Percentiles rank a stretch among this genome's conserved stretches.
Evolutionary conservation across 768 basidiomycete species (phyloP).

Genomic region (Pleurotus tuber-regium): DNA sequence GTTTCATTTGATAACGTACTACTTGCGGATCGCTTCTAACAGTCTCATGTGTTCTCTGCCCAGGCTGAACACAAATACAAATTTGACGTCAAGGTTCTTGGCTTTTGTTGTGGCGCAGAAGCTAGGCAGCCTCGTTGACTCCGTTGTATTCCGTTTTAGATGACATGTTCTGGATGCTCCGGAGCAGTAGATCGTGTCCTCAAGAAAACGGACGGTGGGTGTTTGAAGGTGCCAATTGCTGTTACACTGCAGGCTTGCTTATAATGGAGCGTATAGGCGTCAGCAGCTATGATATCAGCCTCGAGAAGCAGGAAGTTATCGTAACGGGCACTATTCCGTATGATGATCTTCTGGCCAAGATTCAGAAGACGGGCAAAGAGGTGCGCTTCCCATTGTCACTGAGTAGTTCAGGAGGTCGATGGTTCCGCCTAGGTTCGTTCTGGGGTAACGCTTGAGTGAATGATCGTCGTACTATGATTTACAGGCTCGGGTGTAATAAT

Average conservation of each 20-base stretch:
- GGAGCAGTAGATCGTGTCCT: slow-evolving; percentile 77
- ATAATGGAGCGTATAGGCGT: slow-evolving; percentile 45
- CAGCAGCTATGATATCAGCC: slow-evolving; percentile 53
- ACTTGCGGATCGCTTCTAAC: slow-evolving; percentile 5
- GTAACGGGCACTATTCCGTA: slow-evolving; percentile 62
- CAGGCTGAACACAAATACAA: slow-evolving; percentile 54
- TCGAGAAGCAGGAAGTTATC: slow-evolving; percentile 70
- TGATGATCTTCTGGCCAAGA: slow-evolving; percentile 65
- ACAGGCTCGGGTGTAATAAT: too few relatives aligned
- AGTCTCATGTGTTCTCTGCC: background rate
- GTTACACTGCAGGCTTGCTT: background rate
- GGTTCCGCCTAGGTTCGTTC: slow-evolving; percentile 35
- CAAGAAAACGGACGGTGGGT: slow-evolving; percentile 56
- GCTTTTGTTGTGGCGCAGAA: background rate
- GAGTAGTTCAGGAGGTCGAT: background rate
- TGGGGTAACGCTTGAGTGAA: slow-evolving; percentile 40
- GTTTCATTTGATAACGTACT: background rate
- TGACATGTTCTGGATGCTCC: slow-evolving; percentile 87
- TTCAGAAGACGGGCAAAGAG: slow-evolving; percentile 93
- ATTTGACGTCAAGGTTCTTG: slow-evolving; percentile 78
- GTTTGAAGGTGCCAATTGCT: slow-evolving; percentile 23
- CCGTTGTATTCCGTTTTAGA: slow-evolving; percentile 51
- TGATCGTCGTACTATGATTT: too few relatives aligned
- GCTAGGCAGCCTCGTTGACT: background rate
- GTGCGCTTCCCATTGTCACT: slow-evolving; percentile 31